Percentiles rank a stretch among this genome's conserved stretches.
phyloP scores from a whole-genome alignment of 2,329 filamentous ascomycete genomes.

The Lachnellula hyalina region DNA sequence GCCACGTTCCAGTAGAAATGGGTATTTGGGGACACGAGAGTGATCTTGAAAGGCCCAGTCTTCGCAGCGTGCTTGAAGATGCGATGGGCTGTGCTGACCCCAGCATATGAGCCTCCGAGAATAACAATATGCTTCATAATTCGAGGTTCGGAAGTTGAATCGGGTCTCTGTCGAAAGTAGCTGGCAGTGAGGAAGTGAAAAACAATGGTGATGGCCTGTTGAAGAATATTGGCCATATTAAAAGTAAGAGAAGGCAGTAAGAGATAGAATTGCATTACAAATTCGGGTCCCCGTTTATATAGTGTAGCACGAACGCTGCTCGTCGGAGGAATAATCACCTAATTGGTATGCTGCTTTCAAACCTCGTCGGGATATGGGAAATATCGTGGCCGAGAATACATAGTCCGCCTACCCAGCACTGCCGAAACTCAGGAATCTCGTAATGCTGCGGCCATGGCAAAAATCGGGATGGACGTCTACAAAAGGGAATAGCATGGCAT shows the following conservation, averaged over 20 bases:
- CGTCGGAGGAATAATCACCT: too few species aligned
- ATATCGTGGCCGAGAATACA: too few species aligned
- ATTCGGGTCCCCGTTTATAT: neutral
- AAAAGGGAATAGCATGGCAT: neutral
- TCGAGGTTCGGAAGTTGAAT: neutral
- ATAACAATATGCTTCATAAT: slow-evolving; percentile 30
- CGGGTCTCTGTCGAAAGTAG: slow-evolving; percentile 1
- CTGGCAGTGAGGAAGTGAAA: slow-evolving; percentile 6
- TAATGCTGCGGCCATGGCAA: neutral
- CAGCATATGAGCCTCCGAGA: slow-evolving; percentile 31
- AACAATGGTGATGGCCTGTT: neutral
- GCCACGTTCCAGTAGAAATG: slow-evolving; percentile 49
- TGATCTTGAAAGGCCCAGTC: slow-evolving; percentile 41
- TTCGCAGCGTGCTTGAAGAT: slow-evolving; percentile 26
- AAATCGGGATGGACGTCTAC: neutral
- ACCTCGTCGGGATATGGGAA: too few species aligned
- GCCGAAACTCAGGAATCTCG: neutral
- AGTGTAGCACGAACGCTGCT: neutral
- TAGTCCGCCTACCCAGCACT: neutral
- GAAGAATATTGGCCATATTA: neutral
- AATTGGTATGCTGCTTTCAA: too few species aligned
- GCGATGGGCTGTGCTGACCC: slow-evolving; percentile 28
- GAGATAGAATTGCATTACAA: neutral
- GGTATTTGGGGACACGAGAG: slow-evolving; percentile 48
- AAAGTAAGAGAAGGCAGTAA: neutral